Evolutionary conservation across 495 filamentous ascomycete species (phyloP).

Genomic region (Jackrogersella minutella): DNA sequence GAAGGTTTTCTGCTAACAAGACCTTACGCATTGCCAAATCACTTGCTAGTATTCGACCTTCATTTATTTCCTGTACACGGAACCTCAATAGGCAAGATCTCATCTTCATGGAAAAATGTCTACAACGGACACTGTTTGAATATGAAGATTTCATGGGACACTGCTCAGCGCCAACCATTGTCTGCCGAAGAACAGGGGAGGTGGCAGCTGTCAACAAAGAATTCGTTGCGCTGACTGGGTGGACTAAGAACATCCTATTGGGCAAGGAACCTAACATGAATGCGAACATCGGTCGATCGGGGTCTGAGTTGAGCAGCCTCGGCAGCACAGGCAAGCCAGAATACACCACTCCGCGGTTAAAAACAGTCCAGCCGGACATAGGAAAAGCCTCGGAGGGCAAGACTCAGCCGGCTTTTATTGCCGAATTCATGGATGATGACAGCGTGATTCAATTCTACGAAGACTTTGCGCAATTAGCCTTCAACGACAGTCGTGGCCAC

Average conservation of each 20-base stretch:
- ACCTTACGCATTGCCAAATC: conserved; percentile 83
- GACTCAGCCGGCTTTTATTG: conserved; percentile 81
- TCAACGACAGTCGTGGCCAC: conserved; percentile 83
- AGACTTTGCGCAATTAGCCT: conserved; percentile 90
- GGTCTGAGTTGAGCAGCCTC: conserved; percentile 46
- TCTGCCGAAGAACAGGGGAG: conserved; percentile 91
- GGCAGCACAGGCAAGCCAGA: conserved; percentile 49
- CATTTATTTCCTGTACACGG: conserved; percentile 87
- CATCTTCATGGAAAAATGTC: conserved; percentile 96
- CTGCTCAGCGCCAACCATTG: conserved; percentile 87
- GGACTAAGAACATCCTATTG: conserved; percentile 89
- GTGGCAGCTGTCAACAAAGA: conserved; percentile 92
- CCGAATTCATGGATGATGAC: conserved; percentile 92
- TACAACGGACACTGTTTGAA: conserved; percentile 90
- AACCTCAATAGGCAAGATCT: conserved; percentile 85
- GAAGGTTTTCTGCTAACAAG: conserved; percentile 74
- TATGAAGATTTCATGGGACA: conserved; percentile 91
- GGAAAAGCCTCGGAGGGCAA: conserved; percentile 41
- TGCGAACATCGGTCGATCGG: conserved; percentile 68
- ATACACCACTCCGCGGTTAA: conserved; percentile 56
- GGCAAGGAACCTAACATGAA: conserved; percentile 91
- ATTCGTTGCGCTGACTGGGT: conserved; percentile 91
- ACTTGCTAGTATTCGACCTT: conserved; percentile 86
- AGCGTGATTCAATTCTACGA: conserved; percentile 95
- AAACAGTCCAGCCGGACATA: conserved; percentile 47